Conservation (phyloP, 1,139 yeast genomes). For the Arxiozyma telluris region DNA sequence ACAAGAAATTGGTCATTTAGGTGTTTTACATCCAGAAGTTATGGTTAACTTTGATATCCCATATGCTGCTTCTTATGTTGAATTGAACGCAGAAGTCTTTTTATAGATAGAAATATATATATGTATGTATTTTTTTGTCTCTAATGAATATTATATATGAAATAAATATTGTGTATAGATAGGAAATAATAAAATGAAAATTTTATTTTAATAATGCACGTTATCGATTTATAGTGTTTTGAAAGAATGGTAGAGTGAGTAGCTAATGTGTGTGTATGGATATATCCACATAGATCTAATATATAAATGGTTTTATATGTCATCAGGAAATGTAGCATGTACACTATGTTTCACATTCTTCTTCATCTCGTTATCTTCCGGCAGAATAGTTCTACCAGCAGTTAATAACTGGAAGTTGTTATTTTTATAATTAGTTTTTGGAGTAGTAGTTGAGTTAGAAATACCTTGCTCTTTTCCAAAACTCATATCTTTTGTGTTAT, state of each 20-base stretch:
- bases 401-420: conserved; percentile 22
- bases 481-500: not conserved
- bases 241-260: not conserved
- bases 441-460: conserved; percentile 1
- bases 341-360: conserved; percentile 10
- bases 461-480: not conserved
- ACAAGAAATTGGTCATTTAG: conserved; percentile 68
- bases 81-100: conserved; percentile 81
- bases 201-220: not conserved
- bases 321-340: conserved; percentile 26
- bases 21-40: conserved; percentile 95
- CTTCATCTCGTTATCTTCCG: conserved; percentile 22
- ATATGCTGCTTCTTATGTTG: conserved; percentile 85
- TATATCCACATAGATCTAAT: not conserved
- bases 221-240: not conserved
- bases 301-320: conserved; percentile 8
- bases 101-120: conserved; percentile 33
- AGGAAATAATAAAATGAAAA: not conserved
- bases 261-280: not conserved
- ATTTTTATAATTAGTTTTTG: conserved; percentile 4
- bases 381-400: conserved; percentile 26
- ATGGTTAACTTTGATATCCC: conserved; percentile 81
- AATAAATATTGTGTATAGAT: not conserved
- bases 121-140: not conserved
- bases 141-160: conserved; percentile 2